Evolutionary conservation across 495 filamentous ascomycete genomes (phyloP).

Genomic region (Penicillium flavigenum): DNA sequence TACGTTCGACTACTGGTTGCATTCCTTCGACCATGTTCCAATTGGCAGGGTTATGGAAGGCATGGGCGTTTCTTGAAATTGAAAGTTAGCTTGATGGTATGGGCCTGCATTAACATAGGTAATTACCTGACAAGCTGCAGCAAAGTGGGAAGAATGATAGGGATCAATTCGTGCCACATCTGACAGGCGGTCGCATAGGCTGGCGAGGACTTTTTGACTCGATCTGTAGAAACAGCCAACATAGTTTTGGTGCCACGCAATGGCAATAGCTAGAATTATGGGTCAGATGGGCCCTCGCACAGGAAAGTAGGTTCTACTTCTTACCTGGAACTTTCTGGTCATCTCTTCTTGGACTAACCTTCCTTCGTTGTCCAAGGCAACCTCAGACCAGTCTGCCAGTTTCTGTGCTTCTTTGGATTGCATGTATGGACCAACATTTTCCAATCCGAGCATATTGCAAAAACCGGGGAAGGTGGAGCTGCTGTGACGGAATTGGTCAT

Average conservation of each 20-base stretch:
- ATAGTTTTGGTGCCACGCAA: slow-evolving; percentile 86
- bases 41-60: slow-evolving; percentile 84
- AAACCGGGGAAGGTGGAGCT: slow-evolving; percentile 77
- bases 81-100: slow-evolving; percentile 9
- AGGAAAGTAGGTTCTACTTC: slow-evolving; percentile 4
- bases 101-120: neutral
- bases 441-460: slow-evolving; percentile 73
- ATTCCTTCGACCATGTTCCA: slow-evolving; percentile 84
- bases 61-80: slow-evolving; percentile 72
- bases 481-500: slow-evolving; percentile 62
- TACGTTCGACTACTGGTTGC: slow-evolving; percentile 71
- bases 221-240: slow-evolving; percentile 85
- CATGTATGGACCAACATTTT: slow-evolving; percentile 78
- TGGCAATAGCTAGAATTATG: slow-evolving; percentile 59
- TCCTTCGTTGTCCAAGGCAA: slow-evolving; percentile 74
- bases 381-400: slow-evolving; percentile 78
- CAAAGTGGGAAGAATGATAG: slow-evolving; percentile 79
- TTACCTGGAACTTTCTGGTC: slow-evolving; percentile 62
- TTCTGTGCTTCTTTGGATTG: slow-evolving; percentile 68
- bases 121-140: slow-evolving; percentile 76
- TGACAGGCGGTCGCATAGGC: slow-evolving; percentile 68
- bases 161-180: slow-evolving; percentile 82
- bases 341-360: slow-evolving; percentile 74
- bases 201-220: slow-evolving; percentile 65
- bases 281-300: slow-evolving; percentile 10